These are phyloP conservation scores for Herpetomonas muscarum DNA, from an alignment of 208 protist genomes.

Conservation along the genomic window DNA sequence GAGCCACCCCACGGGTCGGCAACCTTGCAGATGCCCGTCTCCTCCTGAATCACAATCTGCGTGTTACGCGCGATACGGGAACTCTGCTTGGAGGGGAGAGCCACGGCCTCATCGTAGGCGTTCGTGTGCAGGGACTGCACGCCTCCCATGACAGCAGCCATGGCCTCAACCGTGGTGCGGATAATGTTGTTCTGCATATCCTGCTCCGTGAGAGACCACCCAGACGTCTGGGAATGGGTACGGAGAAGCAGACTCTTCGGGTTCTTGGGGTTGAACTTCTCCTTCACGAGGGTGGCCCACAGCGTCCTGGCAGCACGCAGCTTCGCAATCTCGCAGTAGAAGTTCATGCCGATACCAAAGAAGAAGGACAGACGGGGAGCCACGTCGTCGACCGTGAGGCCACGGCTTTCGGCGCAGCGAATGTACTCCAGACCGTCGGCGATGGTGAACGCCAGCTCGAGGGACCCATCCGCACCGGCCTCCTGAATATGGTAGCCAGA, in stretches of 20 bases:
- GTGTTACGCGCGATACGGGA: slow-evolving; percentile 95
- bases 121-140: slow-evolving; percentile 95
- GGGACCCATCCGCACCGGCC: slow-evolving; percentile 83
- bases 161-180: slow-evolving; percentile 96
- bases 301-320: slow-evolving; percentile 92
- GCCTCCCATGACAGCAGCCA: slow-evolving; percentile 94
- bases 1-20: slow-evolving; percentile 88
- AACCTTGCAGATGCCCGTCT: slow-evolving; percentile 86
- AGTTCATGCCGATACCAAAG: slow-evolving; percentile 97
- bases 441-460: slow-evolving; percentile 95
- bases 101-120: slow-evolving; percentile 94
- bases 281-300: slow-evolving; percentile 92
- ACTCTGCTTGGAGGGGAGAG: slow-evolving; percentile 91
- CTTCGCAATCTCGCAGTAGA: slow-evolving; percentile 96
- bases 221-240: slow-evolving; percentile 96
- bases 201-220: slow-evolving; percentile 96
- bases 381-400: slow-evolving; percentile 91
- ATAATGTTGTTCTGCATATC: slow-evolving; percentile 97
- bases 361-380: slow-evolving; percentile 95
- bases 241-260: slow-evolving; percentile 85
- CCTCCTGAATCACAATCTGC: slow-evolving; percentile 94
- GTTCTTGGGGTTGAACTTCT: slow-evolving; percentile 92
- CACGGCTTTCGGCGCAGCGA: slow-evolving; percentile 46
- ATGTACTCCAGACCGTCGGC: slow-evolving; percentile 96
- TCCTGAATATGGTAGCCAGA: slow-evolving; percentile 97